phyloP scores from a whole-genome alignment of 441 rosid species.

The Biscutella auriculata region DNA sequence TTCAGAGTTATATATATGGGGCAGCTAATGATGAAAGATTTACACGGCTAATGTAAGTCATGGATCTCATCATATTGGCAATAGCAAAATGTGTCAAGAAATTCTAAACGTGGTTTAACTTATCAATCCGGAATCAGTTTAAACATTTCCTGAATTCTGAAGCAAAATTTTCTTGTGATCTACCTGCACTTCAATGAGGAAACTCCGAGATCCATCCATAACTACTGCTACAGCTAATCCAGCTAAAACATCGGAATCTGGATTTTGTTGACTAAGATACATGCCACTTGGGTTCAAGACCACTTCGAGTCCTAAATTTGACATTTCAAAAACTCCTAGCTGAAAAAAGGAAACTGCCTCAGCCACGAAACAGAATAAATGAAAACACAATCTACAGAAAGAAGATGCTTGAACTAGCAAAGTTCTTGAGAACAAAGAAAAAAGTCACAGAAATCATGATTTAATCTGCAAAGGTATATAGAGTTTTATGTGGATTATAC shows the following conservation, averaged over 20 bases:
- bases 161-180: neutral
- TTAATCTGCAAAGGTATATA: neutral
- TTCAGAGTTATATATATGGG: no score
- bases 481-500: no score
- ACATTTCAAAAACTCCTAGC: constrained; percentile 96
- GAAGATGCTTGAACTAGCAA: neutral
- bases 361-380: neutral
- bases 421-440: neutral
- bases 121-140: neutral
- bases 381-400: neutral
- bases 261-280: constrained; percentile 58
- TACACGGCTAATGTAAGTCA: neutral
- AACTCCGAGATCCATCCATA: constrained; percentile 83
- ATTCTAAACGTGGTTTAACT: neutral
- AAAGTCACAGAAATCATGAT: neutral
- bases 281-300: constrained; percentile 84
- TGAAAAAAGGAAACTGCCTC: no score
- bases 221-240: constrained; percentile 87
- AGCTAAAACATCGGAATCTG: constrained; percentile 70
- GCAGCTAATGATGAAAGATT: neutral
- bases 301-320: constrained; percentile 59
- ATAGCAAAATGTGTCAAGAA: neutral
- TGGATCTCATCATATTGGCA: neutral
- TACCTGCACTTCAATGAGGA: constrained; percentile 90
- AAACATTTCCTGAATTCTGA: neutral